These are phyloP conservation scores for Moniliophthora roreri DNA, from an alignment of 1,284 basidiomycete species.

Conservation along the genomic window DNA sequence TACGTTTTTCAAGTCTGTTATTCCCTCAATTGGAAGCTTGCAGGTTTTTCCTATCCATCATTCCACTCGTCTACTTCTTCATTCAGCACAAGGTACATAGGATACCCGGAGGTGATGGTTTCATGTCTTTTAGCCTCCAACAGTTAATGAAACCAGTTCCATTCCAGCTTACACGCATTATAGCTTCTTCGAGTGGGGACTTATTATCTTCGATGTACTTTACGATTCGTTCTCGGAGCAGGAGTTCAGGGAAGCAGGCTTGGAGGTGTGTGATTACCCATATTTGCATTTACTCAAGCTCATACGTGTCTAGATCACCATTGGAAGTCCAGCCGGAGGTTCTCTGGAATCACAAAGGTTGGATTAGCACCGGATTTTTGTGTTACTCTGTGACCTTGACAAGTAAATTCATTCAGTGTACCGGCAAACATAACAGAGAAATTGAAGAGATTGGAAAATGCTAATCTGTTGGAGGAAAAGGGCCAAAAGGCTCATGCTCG, in stretches of 20 bases:
- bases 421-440: neutral
- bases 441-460: too few species aligned
- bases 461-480: neutral
- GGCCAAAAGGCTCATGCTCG: neutral
- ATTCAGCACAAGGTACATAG: slow-evolving; percentile 80
- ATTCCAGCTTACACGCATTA: slow-evolving; percentile 79
- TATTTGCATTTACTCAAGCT: neutral
- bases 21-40: neutral
- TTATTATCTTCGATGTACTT: slow-evolving; percentile 77
- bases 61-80: slow-evolving; percentile 83
- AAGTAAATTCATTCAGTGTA: neutral
- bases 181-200: slow-evolving; percentile 85
- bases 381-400: neutral
- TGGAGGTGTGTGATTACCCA: slow-evolving; percentile 44
- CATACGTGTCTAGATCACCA: neutral
- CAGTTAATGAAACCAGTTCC: slow-evolving; percentile 7
- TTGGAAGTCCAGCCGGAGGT: neutral
- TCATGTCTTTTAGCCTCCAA: neutral
- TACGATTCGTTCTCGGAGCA: slow-evolving; percentile 71
- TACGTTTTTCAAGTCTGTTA: neutral
- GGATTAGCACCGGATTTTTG: neutral
- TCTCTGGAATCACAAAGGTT: slow-evolving; percentile 1
- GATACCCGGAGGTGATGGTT: slow-evolving; percentile 71
- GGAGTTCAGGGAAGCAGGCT: slow-evolving; percentile 57
- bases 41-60: slow-evolving; percentile 71